Base-by-base conservation (phyloP, 768 basidiomycete species). In the Trametes maxima region DNA sequence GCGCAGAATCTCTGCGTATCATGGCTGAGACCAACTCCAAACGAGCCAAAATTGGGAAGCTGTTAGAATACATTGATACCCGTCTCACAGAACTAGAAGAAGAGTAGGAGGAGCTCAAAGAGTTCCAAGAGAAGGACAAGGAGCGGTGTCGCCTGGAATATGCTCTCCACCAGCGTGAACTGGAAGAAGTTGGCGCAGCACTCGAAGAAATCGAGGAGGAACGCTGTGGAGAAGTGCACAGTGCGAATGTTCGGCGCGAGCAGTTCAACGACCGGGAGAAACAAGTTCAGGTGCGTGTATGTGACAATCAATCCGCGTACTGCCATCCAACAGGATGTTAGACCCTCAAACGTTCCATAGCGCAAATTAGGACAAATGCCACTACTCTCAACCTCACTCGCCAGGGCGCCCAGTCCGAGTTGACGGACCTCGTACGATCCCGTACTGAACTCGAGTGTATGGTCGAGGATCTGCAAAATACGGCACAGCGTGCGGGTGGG, bases 1-100 rank as follows among this genome's bases (percentile, higher is more conserved):
- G 96, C 16, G 66, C 90, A 0, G 97, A 99, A 72, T 95, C 92
- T 5, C 79, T 95, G n/a, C 88, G 92, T 55, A 95, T 98, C 72
- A 97, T 98, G 92, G 85, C 93, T 28, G 96, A 98, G 72, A 98
- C 97, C 49, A 94, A 96, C 66, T 82, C 90, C 5, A 98, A 98
- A 69, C 88, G 94, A 10, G 79, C 83, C 14, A 98, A 98, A 75
- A 97, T 99, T 64, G 86, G 82, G 67, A 95, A 98, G 66, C 77
- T 97, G 11, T 82, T 98, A 19, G 86, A 89, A 2, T 94, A 92
- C 70, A 98, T 98, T 69, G 94, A 98, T 63, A 88, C 91, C 10
- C 86, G 95, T 2, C 77, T 99, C 54, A 77, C 81, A 2, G 96
- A 98, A 74, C 87, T 98, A 7, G 96, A 99, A 69, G 94, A 97